Evolutionary conservation across 2,329 filamentous ascomycete species (phyloP).

Genomic region (Curvularia eragrostidis): DNA sequence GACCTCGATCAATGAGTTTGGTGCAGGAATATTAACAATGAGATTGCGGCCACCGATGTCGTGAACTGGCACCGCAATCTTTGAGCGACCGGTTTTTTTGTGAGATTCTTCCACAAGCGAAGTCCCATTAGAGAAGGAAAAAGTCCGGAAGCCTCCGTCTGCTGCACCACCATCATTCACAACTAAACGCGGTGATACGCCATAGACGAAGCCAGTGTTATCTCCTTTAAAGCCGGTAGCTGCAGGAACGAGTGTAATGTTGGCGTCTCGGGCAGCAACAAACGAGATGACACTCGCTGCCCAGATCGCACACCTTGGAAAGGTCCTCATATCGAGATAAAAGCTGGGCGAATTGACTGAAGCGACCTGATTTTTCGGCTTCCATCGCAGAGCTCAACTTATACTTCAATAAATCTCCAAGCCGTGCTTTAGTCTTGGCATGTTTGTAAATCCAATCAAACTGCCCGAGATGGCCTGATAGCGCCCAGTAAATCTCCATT

Average conservation of each 20-base stretch:
- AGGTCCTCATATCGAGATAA: constrained; percentile 4
- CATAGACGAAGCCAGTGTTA: constrained; percentile 38
- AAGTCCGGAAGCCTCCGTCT: constrained; percentile 37
- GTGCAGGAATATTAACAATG: constrained; percentile 39
- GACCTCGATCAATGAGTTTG: constrained; percentile 35
- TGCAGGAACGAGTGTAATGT: constrained; percentile 30
- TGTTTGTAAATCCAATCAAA: background rate
- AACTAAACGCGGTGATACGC: constrained; percentile 27
- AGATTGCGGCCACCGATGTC: constrained; percentile 33
- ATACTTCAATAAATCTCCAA: background rate
- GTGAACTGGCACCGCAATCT: constrained; percentile 34
- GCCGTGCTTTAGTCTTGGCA: background rate
- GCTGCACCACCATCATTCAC: constrained; percentile 40
- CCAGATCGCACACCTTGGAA: constrained; percentile 14
- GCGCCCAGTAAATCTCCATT: background rate
- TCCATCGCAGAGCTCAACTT: background rate
- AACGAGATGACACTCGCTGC: constrained; percentile 6
- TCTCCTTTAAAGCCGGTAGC: constrained; percentile 38
- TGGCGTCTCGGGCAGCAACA: constrained; percentile 25
- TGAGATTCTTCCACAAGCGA: constrained; percentile 25
- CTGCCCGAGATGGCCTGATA: background rate
- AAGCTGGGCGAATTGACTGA: background rate
- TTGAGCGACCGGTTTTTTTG: constrained; percentile 37
- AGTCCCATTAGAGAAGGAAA: constrained; percentile 17
- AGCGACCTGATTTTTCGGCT: background rate